A percentile compares a stretch with the other conserved stretches of the same genome.
Evolutionary conservation across 768 basidiomycete genomes (phyloP).

Genomic region (Scleroderma bovista): DNA sequence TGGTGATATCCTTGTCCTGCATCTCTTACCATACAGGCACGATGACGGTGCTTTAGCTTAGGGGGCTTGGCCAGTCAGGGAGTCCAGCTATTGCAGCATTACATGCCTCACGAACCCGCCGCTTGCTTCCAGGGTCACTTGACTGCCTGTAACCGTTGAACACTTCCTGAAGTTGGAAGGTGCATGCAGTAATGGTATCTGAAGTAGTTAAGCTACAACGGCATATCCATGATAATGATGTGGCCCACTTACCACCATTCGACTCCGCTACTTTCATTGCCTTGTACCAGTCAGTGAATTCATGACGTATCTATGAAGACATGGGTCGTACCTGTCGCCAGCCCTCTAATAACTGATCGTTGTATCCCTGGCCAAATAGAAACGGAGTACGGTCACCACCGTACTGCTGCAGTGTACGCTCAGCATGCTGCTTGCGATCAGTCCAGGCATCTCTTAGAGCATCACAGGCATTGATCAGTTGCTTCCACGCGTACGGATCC

Average conservation of each 20-base stretch:
- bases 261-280: constrained; percentile 50
- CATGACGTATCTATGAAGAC: not conserved
- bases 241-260: constrained; percentile 42
- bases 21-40: not conserved
- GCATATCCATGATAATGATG: not conserved
- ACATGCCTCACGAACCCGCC: constrained; percentile 69
- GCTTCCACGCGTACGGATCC: constrained; percentile 70
- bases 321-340: constrained; percentile 50
- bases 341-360: constrained; percentile 41
- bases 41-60: constrained; percentile 10
- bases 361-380: constrained; percentile 38
- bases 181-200: constrained; percentile 55
- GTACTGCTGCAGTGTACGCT: constrained; percentile 41
- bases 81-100: constrained; percentile 67
- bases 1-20: not conserved
- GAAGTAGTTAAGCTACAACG: not conserved
- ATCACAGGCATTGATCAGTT: constrained; percentile 57
- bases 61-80: constrained; percentile 66
- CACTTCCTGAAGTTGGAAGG: constrained; percentile 75
- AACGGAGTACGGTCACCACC: constrained; percentile 32
- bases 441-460: constrained; percentile 64
- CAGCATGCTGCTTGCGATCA: constrained; percentile 49
- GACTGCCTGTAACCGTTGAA: constrained; percentile 70
- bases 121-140: constrained; percentile 62
- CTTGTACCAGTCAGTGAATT: constrained; percentile 26